Conservation (phyloP, 2,329 filamentous ascomycete species). For the Mollisiaceae sp. region DNA sequence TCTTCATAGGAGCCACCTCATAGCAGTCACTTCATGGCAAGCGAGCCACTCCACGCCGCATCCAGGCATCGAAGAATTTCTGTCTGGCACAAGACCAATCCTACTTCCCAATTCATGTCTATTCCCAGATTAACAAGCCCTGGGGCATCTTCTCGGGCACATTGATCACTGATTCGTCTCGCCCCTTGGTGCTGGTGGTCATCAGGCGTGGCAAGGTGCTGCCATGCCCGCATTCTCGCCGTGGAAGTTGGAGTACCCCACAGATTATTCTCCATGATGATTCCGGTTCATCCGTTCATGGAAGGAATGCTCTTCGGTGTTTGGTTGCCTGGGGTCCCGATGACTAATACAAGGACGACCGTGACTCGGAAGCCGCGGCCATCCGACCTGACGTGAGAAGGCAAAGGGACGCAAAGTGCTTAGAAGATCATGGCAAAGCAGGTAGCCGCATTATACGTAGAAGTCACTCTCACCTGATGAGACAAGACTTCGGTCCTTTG, state of each 20-base stretch:
- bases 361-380: slow-evolving; percentile 8
- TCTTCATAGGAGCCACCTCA: background rate
- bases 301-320: background rate
- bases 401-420: slow-evolving; percentile 13
- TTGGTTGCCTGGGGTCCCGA: slow-evolving; percentile 8
- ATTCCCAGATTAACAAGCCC: background rate
- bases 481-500: background rate
- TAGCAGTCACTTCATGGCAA: too few species aligned
- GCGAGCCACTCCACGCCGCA: background rate
- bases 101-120: slow-evolving; percentile 3
- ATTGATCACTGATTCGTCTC: background rate
- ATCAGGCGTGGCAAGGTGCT: background rate
- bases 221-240: background rate
- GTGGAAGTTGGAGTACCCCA: background rate
- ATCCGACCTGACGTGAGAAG: background rate
- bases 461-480: slow-evolving; percentile 10
- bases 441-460: background rate
- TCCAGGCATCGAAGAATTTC: background rate
- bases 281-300: slow-evolving; percentile 13
- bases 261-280: background rate
- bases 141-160: background rate
- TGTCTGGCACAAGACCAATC: slow-evolving; percentile 7
- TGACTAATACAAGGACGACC: slow-evolving; percentile 10
- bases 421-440: slow-evolving; percentile 19
- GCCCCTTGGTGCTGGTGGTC: background rate